Evolutionary conservation across 345 rosid species (phyloP).

Genomic region (Moricandia moricandioides): DNA sequence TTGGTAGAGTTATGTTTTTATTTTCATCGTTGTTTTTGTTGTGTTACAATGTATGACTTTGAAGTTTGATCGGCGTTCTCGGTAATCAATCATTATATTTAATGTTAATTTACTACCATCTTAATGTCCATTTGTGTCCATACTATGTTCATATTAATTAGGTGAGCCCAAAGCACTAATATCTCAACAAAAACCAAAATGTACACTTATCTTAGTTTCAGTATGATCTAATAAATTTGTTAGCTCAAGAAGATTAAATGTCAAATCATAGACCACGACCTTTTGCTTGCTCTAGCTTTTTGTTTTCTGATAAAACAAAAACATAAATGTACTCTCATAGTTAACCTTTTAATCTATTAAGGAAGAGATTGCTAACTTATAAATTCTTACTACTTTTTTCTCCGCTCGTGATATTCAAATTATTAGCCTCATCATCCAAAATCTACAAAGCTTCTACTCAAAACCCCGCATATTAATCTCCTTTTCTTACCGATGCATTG

Average conservation of each 20-base stretch:
- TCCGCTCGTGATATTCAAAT: background rate
- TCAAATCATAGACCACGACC: background rate
- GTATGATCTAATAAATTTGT: background rate
- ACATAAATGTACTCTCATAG: background rate
- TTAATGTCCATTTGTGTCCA: background rate
- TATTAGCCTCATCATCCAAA: background rate
- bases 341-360: background rate
- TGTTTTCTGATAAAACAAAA: background rate
- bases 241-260: background rate
- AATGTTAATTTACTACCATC: background rate
- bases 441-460: background rate
- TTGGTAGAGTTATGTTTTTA: background rate
- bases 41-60: background rate
- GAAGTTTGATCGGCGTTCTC: background rate
- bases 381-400: background rate
- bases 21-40: background rate
- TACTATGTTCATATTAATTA: background rate
- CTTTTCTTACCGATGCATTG: background rate
- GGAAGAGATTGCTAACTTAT: background rate
- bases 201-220: background rate
- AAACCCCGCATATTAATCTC: background rate
- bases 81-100: background rate
- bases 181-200: too few species aligned
- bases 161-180: background rate
- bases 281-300: background rate